A percentile compares a stretch with the other conserved stretches of the same genome.
phyloP scores from a whole-genome alignment of 2,329 filamentous ascomycete species.

The Cladophialophora psammophila region DNA sequence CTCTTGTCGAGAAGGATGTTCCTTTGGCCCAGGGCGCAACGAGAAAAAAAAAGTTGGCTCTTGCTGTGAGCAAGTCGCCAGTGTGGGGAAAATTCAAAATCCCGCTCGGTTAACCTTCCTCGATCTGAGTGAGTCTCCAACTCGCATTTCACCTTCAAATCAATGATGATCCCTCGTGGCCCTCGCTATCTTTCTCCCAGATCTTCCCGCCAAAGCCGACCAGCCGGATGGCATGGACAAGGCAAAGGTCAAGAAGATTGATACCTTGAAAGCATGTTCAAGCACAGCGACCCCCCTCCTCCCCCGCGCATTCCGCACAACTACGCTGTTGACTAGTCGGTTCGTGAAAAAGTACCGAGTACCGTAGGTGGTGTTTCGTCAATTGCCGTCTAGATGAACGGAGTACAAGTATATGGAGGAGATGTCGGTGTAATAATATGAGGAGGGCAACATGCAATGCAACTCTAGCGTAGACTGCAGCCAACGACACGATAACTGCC shows the following conservation, averaged over 20 bases:
- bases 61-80: background rate
- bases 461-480: constrained; percentile 14
- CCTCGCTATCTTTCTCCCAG: constrained; percentile 11
- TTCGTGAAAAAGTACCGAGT: background rate
- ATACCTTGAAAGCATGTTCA: too few species aligned
- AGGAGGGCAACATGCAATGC: constrained; percentile 14
- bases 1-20: background rate
- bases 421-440: background rate
- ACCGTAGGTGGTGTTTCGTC: background rate
- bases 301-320: too few species aligned
- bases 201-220: constrained; percentile 14
- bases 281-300: too few species aligned
- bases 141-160: background rate
- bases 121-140: background rate
- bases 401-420: background rate
- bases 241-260: background rate
- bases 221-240: background rate
- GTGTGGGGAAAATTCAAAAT: constrained; percentile 9
- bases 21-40: background rate
- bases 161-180: constrained; percentile 6
- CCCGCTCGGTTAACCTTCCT: background rate
- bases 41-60: constrained; percentile 3
- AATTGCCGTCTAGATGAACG: background rate
- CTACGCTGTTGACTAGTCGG: background rate
- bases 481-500: constrained; percentile 6